Conservation (phyloP, 2,329 filamentous ascomycete species). For the Calonectria pauciramosa region DNA sequence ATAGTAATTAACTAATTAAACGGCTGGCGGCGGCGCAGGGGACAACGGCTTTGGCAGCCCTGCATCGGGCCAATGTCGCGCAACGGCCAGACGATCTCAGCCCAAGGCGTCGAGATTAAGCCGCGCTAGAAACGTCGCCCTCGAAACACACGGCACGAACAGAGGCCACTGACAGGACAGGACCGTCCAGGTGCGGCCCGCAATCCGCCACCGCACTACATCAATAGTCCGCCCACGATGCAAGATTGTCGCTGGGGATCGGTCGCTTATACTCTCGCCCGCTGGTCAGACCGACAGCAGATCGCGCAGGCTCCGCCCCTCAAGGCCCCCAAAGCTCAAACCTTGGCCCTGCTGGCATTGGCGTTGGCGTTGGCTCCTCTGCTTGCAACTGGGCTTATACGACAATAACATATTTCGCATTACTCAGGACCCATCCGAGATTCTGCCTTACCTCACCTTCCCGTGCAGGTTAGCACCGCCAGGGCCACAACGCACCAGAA, state of each 20-base stretch:
- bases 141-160: not conserved
- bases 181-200: not conserved
- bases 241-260: not conserved
- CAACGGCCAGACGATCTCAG: not conserved
- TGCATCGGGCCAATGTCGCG: not conserved
- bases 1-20: slow-evolving; percentile 9
- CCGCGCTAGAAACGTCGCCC: not conserved
- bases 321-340: not conserved
- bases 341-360: no score
- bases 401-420: slow-evolving; percentile 11
- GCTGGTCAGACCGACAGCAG: not conserved
- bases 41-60: not conserved
- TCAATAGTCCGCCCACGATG: no score
- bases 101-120: not conserved
- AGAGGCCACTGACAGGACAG: not conserved
- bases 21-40: not conserved
- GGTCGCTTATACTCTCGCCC: not conserved
- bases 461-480: not conserved
- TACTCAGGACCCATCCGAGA: slow-evolving; percentile 4
- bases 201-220: not conserved
- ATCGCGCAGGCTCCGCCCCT: not conserved
- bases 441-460: slow-evolving; percentile 13
- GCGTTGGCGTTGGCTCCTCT: no score
- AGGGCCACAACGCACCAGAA: not conserved
- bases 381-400: no score